Percentiles rank a stretch among this genome's conserved stretches.
These are phyloP conservation scores for Scedosporium boydii DNA, from an alignment of 2,329 filamentous ascomycete species.

Conservation along the genomic window DNA sequence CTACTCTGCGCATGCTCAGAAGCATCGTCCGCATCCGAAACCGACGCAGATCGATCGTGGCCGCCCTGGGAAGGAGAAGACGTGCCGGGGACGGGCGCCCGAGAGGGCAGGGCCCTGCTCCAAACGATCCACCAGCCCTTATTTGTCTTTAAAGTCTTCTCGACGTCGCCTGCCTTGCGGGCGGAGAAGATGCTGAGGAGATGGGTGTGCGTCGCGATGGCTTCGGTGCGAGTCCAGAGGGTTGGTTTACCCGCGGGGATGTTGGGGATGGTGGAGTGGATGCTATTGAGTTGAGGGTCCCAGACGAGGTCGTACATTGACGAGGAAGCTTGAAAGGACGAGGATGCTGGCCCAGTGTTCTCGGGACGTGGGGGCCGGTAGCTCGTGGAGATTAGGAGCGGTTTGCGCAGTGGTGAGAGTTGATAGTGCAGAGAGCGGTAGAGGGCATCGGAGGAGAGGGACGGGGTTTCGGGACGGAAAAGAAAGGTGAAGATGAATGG, in stretches of 20 bases:
- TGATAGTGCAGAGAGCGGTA: constrained; percentile 54
- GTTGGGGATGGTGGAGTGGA: constrained; percentile 57
- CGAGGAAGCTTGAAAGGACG: constrained; percentile 13
- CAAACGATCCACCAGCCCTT: constrained; percentile 64
- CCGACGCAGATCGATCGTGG: not conserved
- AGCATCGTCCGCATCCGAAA: not conserved
- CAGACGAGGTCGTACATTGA: constrained; percentile 53
- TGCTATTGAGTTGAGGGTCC: constrained; percentile 45
- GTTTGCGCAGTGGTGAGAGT: constrained; percentile 47
- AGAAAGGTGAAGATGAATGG: constrained; percentile 74
- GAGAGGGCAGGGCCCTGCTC: constrained; percentile 39
- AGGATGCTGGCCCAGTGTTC: constrained; percentile 16
- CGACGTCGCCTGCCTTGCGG: constrained; percentile 31
- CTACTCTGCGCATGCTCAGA: not conserved
- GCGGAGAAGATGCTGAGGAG: constrained; percentile 45
- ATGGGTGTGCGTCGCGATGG: constrained; percentile 55
- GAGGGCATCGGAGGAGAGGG: constrained; percentile 42
- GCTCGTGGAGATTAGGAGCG: constrained; percentile 44
- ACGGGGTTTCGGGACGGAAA: constrained; percentile 46
- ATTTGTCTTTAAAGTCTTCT: constrained; percentile 56
- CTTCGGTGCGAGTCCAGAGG: constrained; percentile 51
- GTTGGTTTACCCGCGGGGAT: constrained; percentile 40
- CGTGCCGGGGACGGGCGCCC: not conserved
- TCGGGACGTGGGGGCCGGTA: constrained; percentile 44
- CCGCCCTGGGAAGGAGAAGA: not conserved